Conservation (phyloP, 805 yeast genomes). For the Zygotorulaspora sp. region DNA sequence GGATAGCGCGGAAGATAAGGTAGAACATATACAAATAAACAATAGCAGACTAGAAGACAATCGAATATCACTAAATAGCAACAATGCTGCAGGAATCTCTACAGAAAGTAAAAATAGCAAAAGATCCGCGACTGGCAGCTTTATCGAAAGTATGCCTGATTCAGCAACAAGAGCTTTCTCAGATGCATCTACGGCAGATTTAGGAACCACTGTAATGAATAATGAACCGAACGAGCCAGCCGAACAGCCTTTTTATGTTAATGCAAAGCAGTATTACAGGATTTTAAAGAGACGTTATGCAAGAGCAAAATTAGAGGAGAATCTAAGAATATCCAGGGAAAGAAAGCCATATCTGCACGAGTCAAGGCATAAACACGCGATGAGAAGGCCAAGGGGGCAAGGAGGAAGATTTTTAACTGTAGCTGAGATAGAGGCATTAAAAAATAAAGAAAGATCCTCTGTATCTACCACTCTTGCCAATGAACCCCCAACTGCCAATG, state of each 20-base stretch:
- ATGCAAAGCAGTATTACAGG: constrained; percentile 96
- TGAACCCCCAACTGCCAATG: constrained; percentile 3
- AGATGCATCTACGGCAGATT: not conserved
- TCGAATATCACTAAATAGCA: not conserved
- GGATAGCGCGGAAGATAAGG: not conserved
- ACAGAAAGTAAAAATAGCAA: not conserved
- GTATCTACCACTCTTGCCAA: constrained; percentile 6
- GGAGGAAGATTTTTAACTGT: constrained; percentile 97
- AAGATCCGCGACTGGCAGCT: not conserved
- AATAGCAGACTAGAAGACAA: not conserved
- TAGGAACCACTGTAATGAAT: not conserved
- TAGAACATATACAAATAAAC: not conserved
- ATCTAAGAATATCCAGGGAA: constrained; percentile 78
- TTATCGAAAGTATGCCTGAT: not conserved
- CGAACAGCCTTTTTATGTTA: constrained; percentile 95
- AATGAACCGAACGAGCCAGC: constrained; percentile 25
- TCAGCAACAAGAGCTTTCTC: not conserved
- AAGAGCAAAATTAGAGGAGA: constrained; percentile 87
- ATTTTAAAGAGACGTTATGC: constrained; percentile 90
- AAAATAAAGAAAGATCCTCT: constrained; percentile 30
- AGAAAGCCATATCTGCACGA: constrained; percentile 94
- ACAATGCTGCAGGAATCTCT: not conserved
- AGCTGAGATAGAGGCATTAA: constrained; percentile 66
- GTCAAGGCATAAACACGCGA: constrained; percentile 96
- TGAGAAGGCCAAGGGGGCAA: constrained; percentile 98